A percentile compares a stretch with the other conserved stretches of the same genome.
Evolutionary conservation across 2,329 filamentous ascomycete species (phyloP).

Genomic region (Tolypocladium tropicale): DNA sequence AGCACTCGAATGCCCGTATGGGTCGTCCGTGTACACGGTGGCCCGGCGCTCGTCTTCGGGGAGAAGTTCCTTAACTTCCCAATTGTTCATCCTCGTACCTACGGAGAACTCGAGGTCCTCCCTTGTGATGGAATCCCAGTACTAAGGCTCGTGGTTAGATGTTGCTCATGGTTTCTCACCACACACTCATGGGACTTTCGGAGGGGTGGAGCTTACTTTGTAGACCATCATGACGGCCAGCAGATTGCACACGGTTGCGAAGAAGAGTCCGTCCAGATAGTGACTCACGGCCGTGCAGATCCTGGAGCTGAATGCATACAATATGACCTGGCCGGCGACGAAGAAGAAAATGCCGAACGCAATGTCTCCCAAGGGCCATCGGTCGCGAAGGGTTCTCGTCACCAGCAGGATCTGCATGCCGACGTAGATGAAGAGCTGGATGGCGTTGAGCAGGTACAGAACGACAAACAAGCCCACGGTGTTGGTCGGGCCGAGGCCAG

Average conservation of each 20-base stretch:
- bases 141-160: slow-evolving; percentile 40
- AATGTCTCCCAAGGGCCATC: slow-evolving; percentile 92
- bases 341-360: slow-evolving; percentile 86
- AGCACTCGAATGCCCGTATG: slow-evolving; percentile 45
- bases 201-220: slow-evolving; percentile 51
- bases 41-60: slow-evolving; percentile 69
- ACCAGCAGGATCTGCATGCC: slow-evolving; percentile 84
- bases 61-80: slow-evolving; percentile 91
- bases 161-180: slow-evolving; percentile 8
- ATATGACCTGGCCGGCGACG: slow-evolving; percentile 78
- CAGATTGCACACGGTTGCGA: slow-evolving; percentile 88
- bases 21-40: slow-evolving; percentile 63
- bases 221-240: slow-evolving; percentile 99
- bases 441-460: slow-evolving; percentile 80
- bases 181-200: neutral
- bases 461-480: slow-evolving; percentile 87
- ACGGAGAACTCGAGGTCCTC: slow-evolving; percentile 98
- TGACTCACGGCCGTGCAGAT: slow-evolving; percentile 82
- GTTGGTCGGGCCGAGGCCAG: slow-evolving; percentile 72
- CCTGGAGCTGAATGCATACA: slow-evolving; percentile 79
- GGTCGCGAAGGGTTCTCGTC: slow-evolving; percentile 79
- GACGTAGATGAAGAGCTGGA: slow-evolving; percentile 78
- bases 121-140: slow-evolving; percentile 98
- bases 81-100: slow-evolving; percentile 89
- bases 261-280: slow-evolving; percentile 90